These are phyloP conservation scores for Hypoxylon fuscum DNA, from an alignment of 495 filamentous ascomycete genomes.

Conservation along the genomic window DNA sequence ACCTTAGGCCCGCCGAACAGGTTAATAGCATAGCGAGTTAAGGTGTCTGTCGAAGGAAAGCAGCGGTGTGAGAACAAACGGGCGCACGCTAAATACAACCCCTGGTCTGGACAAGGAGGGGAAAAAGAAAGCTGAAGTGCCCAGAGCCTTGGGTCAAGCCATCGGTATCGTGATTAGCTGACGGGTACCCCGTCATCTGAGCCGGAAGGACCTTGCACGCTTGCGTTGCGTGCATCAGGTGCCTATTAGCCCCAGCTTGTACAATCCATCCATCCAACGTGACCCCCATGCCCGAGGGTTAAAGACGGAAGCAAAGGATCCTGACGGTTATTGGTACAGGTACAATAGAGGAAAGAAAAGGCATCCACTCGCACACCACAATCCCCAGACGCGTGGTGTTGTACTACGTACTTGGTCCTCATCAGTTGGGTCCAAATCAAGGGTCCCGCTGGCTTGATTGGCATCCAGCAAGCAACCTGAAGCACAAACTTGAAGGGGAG, in stretches of 20 bases:
- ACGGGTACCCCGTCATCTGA: constrained; percentile 45
- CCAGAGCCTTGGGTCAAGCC: constrained; percentile 44
- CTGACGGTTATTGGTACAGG: constrained; percentile 35
- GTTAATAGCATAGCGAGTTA: constrained; percentile 38
- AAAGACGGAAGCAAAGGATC: constrained; percentile 32
- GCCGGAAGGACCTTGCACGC: constrained; percentile 43
- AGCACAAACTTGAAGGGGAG: constrained; percentile 34
- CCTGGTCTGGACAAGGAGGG: constrained; percentile 37
- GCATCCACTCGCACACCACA: constrained; percentile 32
- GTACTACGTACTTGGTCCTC: constrained; percentile 31
- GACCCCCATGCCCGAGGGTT: constrained; percentile 41
- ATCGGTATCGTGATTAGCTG: constrained; percentile 45
- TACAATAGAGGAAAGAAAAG: constrained; percentile 7
- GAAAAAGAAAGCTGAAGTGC: constrained; percentile 42
- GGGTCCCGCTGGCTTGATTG: constrained; percentile 31
- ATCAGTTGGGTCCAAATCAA: constrained; percentile 33
- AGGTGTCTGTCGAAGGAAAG: constrained; percentile 36
- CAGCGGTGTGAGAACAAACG: constrained; percentile 48
- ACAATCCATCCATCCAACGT: constrained; percentile 44
- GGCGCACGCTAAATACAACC: constrained; percentile 37
- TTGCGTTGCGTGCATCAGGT: constrained; percentile 48
- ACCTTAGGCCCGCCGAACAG: constrained; percentile 20
- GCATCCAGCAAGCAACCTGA: constrained; percentile 37
- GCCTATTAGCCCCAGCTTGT: constrained; percentile 44
- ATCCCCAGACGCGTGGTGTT: constrained; percentile 30